Evolutionary conservation across 768 basidiomycete genomes (phyloP).

Genomic region (Lactarius indigo): DNA sequence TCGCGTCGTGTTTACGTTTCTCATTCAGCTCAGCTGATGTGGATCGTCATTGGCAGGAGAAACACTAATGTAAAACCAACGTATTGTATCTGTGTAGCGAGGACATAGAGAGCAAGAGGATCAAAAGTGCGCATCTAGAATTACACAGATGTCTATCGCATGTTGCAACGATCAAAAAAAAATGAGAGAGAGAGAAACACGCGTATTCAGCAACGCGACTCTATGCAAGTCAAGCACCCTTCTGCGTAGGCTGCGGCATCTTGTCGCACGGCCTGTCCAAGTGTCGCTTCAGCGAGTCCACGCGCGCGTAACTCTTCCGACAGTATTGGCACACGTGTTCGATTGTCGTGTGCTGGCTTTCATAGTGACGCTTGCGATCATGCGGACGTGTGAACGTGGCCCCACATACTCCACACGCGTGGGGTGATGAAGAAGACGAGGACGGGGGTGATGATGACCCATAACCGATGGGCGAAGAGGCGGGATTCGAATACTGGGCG

Average conservation of each 20-base stretch:
- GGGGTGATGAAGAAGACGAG: slow-evolving; percentile 54
- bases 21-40: slow-evolving; percentile 11
- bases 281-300: slow-evolving; percentile 78
- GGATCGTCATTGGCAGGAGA: slow-evolving; percentile 11
- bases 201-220: not conserved
- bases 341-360: slow-evolving; percentile 67
- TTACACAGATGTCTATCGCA: slow-evolving; percentile 15
- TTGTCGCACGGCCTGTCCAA: slow-evolving; percentile 78
- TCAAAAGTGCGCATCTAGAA: slow-evolving; percentile 6
- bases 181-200: not conserved
- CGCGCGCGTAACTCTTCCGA: slow-evolving; percentile 74
- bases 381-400: slow-evolving; percentile 79
- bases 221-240: slow-evolving; percentile 7
- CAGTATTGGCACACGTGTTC: slow-evolving; percentile 71
- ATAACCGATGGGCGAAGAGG: slow-evolving; percentile 24
- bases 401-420: slow-evolving; percentile 68
- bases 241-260: slow-evolving; percentile 24
- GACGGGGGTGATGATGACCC: slow-evolving; percentile 28
- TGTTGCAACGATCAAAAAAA: slow-evolving; percentile 13
- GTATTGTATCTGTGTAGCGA: slow-evolving; percentile 9
- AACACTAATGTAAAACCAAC: slow-evolving; percentile 14
- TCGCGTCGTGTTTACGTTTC: not conserved
- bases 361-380: slow-evolving; percentile 78
- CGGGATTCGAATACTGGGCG: slow-evolving; percentile 24
- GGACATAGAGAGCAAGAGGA: slow-evolving; percentile 1